These are phyloP conservation scores for Symbiotaphrina buchneri DNA, from an alignment of 495 filamentous ascomycete species.

Conservation along the genomic window DNA sequence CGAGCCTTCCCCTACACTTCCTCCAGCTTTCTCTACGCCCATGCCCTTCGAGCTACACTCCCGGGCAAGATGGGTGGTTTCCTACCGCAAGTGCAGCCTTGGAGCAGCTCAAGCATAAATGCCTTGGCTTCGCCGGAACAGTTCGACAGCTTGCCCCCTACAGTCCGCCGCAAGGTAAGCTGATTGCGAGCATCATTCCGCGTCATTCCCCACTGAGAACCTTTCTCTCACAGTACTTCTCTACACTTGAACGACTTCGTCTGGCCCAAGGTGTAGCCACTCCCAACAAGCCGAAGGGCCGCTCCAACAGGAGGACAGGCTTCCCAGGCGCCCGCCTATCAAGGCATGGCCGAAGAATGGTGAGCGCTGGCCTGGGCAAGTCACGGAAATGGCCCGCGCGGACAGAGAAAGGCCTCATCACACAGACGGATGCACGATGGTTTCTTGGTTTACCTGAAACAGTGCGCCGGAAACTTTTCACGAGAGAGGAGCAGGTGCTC, in stretches of 20 bases:
- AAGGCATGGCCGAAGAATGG: too few relatives aligned
- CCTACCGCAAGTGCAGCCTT: too few relatives aligned
- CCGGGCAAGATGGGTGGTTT: too few relatives aligned
- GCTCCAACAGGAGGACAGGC: background rate
- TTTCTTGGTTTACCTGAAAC: slow-evolving; percentile 49
- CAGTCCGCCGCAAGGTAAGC: slow-evolving; percentile 6
- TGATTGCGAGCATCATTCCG: background rate
- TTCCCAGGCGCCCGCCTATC: too few relatives aligned
- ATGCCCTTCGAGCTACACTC: too few relatives aligned
- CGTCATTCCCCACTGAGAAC: background rate
- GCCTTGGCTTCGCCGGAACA: too few relatives aligned
- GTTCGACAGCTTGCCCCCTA: slow-evolving; percentile 29
- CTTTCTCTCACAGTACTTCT: slow-evolving; percentile 32
- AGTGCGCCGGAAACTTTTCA: slow-evolving; percentile 45
- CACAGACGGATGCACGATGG: slow-evolving; percentile 43
- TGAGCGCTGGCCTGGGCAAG: too few relatives aligned
- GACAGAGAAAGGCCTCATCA: slow-evolving; percentile 3
- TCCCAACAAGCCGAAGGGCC: slow-evolving; percentile 10
- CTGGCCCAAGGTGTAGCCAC: slow-evolving; percentile 26
- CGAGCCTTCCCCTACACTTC: too few relatives aligned
- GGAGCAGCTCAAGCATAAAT: too few relatives aligned
- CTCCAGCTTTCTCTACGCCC: too few relatives aligned
- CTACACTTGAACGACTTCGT: slow-evolving; percentile 37
- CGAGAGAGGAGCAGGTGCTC: slow-evolving; percentile 44
- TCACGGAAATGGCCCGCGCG: too few relatives aligned